These are phyloP conservation scores for Knoxia roxburghii DNA, from an alignment of 257 asterid species.

Conservation along the genomic window DNA sequence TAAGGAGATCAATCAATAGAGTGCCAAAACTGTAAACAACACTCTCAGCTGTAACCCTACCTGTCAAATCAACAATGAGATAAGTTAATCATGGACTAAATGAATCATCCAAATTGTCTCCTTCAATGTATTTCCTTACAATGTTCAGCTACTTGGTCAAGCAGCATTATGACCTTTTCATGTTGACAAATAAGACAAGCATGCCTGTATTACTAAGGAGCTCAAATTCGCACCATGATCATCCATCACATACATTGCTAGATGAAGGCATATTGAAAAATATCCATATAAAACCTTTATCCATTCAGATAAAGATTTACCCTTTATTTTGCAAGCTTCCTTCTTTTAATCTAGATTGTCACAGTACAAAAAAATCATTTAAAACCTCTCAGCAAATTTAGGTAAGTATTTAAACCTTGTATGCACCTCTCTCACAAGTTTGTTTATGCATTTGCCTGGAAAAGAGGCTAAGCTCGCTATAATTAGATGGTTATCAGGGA, in stretches of 20 bases:
- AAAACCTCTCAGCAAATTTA: not conserved
- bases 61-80: slow-evolving; percentile 26
- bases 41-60: slow-evolving; percentile 41
- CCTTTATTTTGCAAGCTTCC: not conserved
- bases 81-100: not conserved
- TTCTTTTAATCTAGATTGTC: not conserved
- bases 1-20: slow-evolving; percentile 46
- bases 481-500: not conserved
- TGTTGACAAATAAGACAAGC: not conserved
- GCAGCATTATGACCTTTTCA: not conserved
- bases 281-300: not conserved
- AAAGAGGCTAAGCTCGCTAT: not conserved
- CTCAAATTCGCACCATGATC: too few species aligned
- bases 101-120: not conserved
- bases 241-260: not conserved
- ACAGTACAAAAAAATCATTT: not conserved
- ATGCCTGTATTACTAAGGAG: not conserved
- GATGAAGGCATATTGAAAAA: not conserved
- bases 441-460: not conserved
- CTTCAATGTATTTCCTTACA: not conserved
- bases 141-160: not conserved
- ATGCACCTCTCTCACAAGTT: not conserved
- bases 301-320: not conserved
- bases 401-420: too few species aligned
- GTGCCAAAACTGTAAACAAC: slow-evolving; percentile 51